Evolutionary conservation across 257 asterid species (phyloP).

Genomic region (Craterostigma plantagineum): DNA sequence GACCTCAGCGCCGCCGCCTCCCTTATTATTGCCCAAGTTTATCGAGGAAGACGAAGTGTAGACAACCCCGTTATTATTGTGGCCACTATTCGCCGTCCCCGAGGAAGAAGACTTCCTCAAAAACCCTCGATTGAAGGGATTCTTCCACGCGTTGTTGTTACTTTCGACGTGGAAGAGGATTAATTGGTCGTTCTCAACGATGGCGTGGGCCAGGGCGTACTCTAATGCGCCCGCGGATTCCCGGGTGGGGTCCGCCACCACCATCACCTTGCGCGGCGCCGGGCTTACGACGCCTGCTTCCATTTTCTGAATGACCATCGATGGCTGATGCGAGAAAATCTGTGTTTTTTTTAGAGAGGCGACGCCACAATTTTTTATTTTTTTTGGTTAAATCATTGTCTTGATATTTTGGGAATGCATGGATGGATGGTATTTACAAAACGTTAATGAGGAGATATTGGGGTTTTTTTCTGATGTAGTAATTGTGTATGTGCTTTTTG

Average conservation of each 20-base stretch:
- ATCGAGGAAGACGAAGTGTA: background rate
- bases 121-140: constrained; percentile 29
- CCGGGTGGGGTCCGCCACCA: constrained; percentile 56
- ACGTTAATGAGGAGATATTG: too few species aligned
- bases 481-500: too few species aligned
- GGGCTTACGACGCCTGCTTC: background rate
- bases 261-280: constrained; percentile 35
- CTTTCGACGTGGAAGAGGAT: constrained; percentile 40
- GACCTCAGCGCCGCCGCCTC: constrained; percentile 16
- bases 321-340: background rate
- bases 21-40: constrained; percentile 2
- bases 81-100: background rate
- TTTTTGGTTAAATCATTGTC: constrained; percentile 5
- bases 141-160: constrained; percentile 33
- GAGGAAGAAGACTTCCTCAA: constrained; percentile 6
- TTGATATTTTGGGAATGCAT: background rate
- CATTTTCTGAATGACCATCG: background rate
- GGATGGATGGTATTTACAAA: background rate
- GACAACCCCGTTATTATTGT: background rate
- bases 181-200: constrained; percentile 31
- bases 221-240: constrained; percentile 62
- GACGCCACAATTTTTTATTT: background rate
- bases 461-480: too few species aligned
- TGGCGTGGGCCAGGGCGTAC: constrained; percentile 47
- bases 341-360: background rate